Conservation (phyloP, 106 monocot species). For the Apostasia shenzhenica region DNA sequence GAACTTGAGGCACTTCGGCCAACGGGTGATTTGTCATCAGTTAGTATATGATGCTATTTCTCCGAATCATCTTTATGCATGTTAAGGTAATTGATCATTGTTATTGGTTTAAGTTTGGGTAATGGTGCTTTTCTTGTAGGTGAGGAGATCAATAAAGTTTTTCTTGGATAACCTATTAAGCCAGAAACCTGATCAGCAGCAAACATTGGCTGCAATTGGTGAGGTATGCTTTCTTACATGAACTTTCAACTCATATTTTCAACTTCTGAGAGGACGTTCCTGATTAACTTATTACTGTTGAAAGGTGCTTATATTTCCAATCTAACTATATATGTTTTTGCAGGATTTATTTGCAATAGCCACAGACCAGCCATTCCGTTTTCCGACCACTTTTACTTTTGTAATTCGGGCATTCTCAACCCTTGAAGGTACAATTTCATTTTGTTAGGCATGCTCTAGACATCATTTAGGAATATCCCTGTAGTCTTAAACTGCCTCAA, state of each 20-base stretch:
- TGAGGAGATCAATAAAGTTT: constrained; percentile 84
- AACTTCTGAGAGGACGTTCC: no score
- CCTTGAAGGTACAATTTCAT: constrained; percentile 70
- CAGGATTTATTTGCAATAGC: constrained; percentile 99
- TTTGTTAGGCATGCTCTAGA: not conserved
- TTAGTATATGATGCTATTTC: constrained; percentile 26
- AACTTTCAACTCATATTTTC: no score
- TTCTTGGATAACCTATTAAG: constrained; percentile 86
- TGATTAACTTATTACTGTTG: no score
- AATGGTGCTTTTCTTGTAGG: constrained; percentile 27
- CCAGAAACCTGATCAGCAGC: constrained; percentile 74
- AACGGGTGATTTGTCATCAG: constrained; percentile 89
- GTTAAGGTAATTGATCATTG: not conserved
- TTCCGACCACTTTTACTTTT: constrained; percentile 90
- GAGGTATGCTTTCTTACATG: constrained; percentile 38
- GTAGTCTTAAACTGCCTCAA: no score
- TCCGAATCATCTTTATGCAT: constrained; percentile 5
- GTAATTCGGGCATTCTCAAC: constrained; percentile 92
- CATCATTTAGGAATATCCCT: not conserved
- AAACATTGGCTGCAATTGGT: constrained; percentile 92
- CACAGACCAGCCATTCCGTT: constrained; percentile 83
- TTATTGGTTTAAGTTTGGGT: not conserved
- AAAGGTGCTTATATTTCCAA: no score
- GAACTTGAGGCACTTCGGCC: constrained; percentile 88
- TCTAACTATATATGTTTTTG: constrained; percentile 7